Evolutionary conservation across 495 filamentous ascomycete species (phyloP).

Genomic region (Penicillium herquei): DNA sequence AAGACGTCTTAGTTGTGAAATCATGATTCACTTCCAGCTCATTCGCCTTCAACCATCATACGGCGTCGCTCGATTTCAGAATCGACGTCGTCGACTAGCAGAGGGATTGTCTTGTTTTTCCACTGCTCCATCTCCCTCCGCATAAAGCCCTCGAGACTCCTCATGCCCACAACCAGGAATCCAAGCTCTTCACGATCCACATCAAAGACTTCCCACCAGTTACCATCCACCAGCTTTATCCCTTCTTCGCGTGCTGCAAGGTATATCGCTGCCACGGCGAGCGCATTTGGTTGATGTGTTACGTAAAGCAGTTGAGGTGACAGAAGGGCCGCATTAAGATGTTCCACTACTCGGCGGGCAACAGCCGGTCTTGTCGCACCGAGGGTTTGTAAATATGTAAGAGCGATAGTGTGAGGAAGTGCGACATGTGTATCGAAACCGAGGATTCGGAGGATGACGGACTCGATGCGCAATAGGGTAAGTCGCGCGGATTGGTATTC

Average conservation of each 20-base stretch:
- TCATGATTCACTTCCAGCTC: conserved; percentile 14
- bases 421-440: conserved; percentile 81
- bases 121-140: conserved; percentile 50
- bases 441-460: conserved; percentile 68
- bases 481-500: conserved; percentile 61
- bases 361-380: conserved; percentile 54
- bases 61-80: conserved; percentile 57
- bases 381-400: conserved; percentile 91
- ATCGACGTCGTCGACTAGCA: conserved; percentile 56
- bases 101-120: conserved; percentile 37
- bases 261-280: conserved; percentile 89
- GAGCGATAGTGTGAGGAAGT: conserved; percentile 80
- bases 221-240: conserved; percentile 71
- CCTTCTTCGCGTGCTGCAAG: conserved; percentile 77
- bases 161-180: conserved; percentile 85
- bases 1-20: not conserved
- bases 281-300: conserved; percentile 81
- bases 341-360: conserved; percentile 61
- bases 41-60: conserved; percentile 53
- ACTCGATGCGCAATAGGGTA: conserved; percentile 67
- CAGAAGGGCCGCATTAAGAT: conserved; percentile 80
- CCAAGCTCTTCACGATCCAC: conserved; percentile 95
- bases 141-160: conserved; percentile 74
- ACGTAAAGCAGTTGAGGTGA: conserved; percentile 88
- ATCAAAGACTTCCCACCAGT: conserved; percentile 99